Conservation (phyloP, 192 early-diverging fungal genomes). For the Podila epicladia region DNA sequence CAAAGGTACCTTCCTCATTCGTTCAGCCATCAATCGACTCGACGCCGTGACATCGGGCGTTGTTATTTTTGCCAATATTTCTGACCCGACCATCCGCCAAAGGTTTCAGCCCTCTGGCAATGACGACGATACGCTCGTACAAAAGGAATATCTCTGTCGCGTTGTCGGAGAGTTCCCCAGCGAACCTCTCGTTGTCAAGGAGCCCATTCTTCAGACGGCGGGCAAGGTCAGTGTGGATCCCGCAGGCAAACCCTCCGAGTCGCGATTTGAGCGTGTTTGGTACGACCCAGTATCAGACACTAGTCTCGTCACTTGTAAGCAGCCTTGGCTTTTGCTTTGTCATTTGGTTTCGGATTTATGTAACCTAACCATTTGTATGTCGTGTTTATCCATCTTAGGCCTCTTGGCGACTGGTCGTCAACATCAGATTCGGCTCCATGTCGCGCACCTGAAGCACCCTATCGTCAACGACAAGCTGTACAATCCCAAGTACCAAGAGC, state of each 20-base stretch:
- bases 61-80: constrained; percentile 44
- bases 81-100: constrained; percentile 19
- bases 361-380: not conserved
- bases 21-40: constrained; percentile 31
- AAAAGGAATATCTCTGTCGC: constrained; percentile 46
- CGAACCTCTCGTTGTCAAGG: constrained; percentile 26
- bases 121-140: not conserved
- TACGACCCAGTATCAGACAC: constrained; percentile 25
- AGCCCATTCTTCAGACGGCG: constrained; percentile 33
- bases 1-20: not conserved
- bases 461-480: constrained; percentile 44
- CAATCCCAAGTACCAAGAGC: constrained; percentile 21
- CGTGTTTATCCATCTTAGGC: constrained; percentile 1
- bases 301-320: constrained; percentile 38
- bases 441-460: constrained; percentile 27
- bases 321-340: not conserved
- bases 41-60: constrained; percentile 45
- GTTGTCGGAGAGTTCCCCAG: constrained; percentile 45
- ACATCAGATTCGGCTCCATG: constrained; percentile 48
- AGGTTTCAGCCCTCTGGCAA: constrained; percentile 26
- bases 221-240: constrained; percentile 33
- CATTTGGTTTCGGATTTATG: not conserved
- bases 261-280: constrained; percentile 35
- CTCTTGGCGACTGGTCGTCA: constrained; percentile 34
- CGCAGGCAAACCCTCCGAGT: constrained; percentile 36